Base-by-base conservation (phyloP, 257 asterid species). In the Lithospermum erythrorhizon region DNA sequence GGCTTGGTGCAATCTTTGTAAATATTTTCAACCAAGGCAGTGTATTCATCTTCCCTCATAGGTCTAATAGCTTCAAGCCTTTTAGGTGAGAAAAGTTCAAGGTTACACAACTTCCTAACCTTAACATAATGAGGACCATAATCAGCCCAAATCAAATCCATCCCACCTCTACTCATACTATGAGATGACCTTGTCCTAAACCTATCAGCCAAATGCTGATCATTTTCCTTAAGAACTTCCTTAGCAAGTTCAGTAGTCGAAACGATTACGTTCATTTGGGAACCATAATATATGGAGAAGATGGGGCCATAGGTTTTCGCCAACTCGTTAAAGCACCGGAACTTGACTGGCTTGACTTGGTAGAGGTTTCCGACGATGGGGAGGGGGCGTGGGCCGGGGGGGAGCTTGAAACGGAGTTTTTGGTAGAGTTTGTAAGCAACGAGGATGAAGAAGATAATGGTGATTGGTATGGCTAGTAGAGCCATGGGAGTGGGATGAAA, bases 301-400 rank as follows among this genome's bases (percentile, higher is more conserved):
- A 81, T 81, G 23, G 87, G 87, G 21, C 83, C 83, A 65, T 78
- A 78, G 0, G 35, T 25, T 9, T 72, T 58, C 0, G 83, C 61
- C 83, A 81, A 78, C 1, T 78, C 83, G 23, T 74, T 63, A 78
- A 71, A 78, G 59, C 83, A 75, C 7, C 81, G 78, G 17, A 75
- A 77, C 7, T 71, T 69, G 25, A 78, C 72, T 0, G 83, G 83
- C n/a, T 75, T 75, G 8, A 78, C 52, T 69, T 75, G 70, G 72
- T 63, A 66, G 6, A 75, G 67, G 72, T 78, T 78, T 2, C 83
- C 83, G 30, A 78, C 74, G 58, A 78, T 18, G 4, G 83, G 83
- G 15, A 59, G 67, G 1, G 83, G 76, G 11, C 76, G 70, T 5
- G 83, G 83, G 13, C 83, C 78, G 0, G 83, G 83, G 4, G 83